Evolutionary conservation across 192 early-diverging fungal species (phyloP).

Genomic region (Podila clonocystis): DNA sequence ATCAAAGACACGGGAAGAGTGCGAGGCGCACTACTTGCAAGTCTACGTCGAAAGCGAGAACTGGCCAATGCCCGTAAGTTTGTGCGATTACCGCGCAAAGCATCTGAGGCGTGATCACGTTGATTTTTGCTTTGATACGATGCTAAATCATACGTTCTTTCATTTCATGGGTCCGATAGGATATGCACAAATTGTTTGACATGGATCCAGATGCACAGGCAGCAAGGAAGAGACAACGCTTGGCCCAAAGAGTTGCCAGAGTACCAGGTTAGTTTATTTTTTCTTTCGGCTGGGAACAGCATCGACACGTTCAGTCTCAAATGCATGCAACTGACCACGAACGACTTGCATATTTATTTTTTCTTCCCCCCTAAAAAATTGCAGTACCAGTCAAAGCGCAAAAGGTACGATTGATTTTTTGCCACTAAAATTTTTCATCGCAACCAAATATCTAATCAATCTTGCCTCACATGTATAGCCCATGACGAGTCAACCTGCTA

Average conservation of each 20-base stretch:
- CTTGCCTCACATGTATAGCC: slow-evolving; percentile 53
- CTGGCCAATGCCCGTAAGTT: slow-evolving; percentile 87
- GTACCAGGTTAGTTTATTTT: slow-evolving; percentile 32
- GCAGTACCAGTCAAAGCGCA: slow-evolving; percentile 40
- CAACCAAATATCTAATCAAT: background rate
- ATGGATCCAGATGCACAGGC: slow-evolving; percentile 55
- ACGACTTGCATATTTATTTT: background rate
- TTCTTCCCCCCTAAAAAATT: background rate
- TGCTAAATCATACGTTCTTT: slow-evolving; percentile 9
- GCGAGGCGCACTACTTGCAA: slow-evolving; percentile 88
- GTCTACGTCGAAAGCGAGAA: slow-evolving; percentile 78
- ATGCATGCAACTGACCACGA: no score
- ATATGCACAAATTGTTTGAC: slow-evolving; percentile 78
- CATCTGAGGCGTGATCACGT: background rate
- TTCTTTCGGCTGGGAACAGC: background rate
- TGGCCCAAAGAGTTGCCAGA: slow-evolving; percentile 26
- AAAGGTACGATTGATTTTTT: slow-evolving; percentile 9
- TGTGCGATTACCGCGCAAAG: background rate
- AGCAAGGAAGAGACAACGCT: slow-evolving; percentile 49
- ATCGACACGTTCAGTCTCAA: background rate
- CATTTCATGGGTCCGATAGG: slow-evolving; percentile 41
- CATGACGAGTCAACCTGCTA: slow-evolving; percentile 85
- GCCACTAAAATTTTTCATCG: background rate
- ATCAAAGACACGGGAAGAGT: slow-evolving; percentile 88
- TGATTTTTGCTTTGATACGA: no score